Evolutionary conservation across 306 rosid species (phyloP), one percentile per base, ranked within the genome.

Genomic region (Vicia villosa): DNA sequence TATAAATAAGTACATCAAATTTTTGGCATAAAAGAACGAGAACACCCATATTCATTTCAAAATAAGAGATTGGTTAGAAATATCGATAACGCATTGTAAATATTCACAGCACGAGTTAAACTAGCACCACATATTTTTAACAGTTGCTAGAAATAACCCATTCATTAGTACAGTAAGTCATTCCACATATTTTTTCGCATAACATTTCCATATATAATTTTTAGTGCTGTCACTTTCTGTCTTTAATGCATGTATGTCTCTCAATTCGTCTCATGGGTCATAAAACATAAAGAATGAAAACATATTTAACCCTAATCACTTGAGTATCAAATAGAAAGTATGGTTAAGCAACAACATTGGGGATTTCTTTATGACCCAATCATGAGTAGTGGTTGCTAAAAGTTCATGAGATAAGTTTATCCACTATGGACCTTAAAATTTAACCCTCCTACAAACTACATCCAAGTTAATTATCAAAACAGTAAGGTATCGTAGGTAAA

Each of bases 121-220:
- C 59, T 52, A 52, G 59, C 28, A 21, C 32, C 59, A 52, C 34
- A 22, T 52, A 52, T 52, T 20, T 21, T 52, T 21, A 52, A 52
- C 5, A 20, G 34, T 52, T 52, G 14, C 59, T 32, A 21, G 19
- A 43, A 43, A 43, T 21, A 11, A 52, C 22, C 21, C 59, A 52
- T 8, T 21, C 59, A 52, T 11, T 52, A 52, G 14, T 11, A 6
- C 34, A 8, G 34, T 10, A 51, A 4, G 9, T 51, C 58, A 51
- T 51, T 51, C 58, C 58, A 51, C 14, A 51, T 22, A 22, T 21
- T 21, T 21, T 12, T 21, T 52, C 34, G 5, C 32, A 21, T 21
- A 52, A 24, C 34, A 22, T 52, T 52, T 32, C n/a, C 8, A 52
- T 22, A 8, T 52, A 15, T 52, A 52, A 21, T 21, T 52, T 52